These are phyloP conservation scores for Phycomyces blakesleeanus DNA, from an alignment of 192 early-diverging fungal species.

Conservation along the genomic window DNA sequence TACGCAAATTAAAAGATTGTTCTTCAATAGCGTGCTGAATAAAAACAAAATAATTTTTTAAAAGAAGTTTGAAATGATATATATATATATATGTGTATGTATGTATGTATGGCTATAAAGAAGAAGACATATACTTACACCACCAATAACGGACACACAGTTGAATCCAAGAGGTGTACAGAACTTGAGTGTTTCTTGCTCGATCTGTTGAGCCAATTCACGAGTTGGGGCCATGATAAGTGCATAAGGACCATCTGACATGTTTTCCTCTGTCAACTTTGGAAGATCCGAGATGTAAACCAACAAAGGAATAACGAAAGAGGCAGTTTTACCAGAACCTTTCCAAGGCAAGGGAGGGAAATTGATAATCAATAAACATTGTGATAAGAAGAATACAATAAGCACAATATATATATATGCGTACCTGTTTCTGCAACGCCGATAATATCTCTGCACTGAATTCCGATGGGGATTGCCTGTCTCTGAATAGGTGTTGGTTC, in stretches of 20 bases:
- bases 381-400: no score
- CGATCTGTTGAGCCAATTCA: conserved; percentile 97
- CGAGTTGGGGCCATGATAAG: conserved; percentile 94
- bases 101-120: background rate
- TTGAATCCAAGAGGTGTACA: conserved; percentile 79
- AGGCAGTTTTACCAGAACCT: conserved; percentile 93
- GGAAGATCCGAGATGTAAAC: conserved; percentile 82
- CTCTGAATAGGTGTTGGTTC: conserved; percentile 97
- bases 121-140: conserved; percentile 33
- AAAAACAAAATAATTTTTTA: conserved; percentile 6
- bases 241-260: conserved; percentile 86
- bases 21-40: conserved; percentile 79
- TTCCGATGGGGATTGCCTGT: conserved; percentile 93
- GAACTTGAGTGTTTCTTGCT: conserved; percentile 90
- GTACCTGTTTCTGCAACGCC: conserved; percentile 85
- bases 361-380: no score
- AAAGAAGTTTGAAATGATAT: background rate
- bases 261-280: conserved; percentile 70
- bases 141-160: conserved; percentile 81
- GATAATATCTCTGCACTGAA: conserved; percentile 87
- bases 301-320: conserved; percentile 95
- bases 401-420: no score
- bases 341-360: conserved; percentile 4
- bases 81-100: no score
- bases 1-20: conserved; percentile 84